Evolutionary conservation across 352 stramenopile genomes (phyloP), one percentile per base, ranked within the genome.

Genomic region (Phytopythium delawarense): DNA sequence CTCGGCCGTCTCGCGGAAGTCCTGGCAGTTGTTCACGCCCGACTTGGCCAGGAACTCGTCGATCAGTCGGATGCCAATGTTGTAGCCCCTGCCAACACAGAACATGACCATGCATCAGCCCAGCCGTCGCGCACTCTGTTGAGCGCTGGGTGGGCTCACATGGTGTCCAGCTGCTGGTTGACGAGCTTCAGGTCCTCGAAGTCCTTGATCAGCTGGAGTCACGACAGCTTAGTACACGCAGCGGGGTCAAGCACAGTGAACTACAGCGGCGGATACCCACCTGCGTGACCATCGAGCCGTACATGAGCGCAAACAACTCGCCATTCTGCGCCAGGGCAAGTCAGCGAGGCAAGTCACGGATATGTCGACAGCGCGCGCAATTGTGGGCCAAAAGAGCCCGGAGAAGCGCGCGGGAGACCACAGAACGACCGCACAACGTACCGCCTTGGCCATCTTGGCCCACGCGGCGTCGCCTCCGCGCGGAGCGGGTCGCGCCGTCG

Each of bases 11-110:
- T 98, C 94, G 39, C 81, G 81, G 48, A 99, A 97, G 71, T 97
- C 89, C 57, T 81, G 65, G 70, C 91, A 97, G 50, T 51, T 73
- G 56, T 60, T 74, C 8, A 95, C 78, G 18, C 93, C 86, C 35
- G 91, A 95, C 79, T 99, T 99, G 71, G 95, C 93, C 15, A 99
- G 71, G 66, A 99, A 99, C 72, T 99, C 97, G 72, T 99, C 97
- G 21, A 99, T 94, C 37, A 98, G 86, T 13, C 96, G 87, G 50
- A 98, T 96, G 52, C 97, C 97, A 50, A 99, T 99, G 67, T 97
- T 98, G 75, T 98, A 98, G 25, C 96, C 96, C 86, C 87, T 96
- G n/a, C 20, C 15, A 42, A 54, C 39, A 51, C 39, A 21, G 15
- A 5, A 25, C 20, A 0, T 49, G 7, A 15, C 4, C 42, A 46